Percentiles rank a stretch among this genome's conserved stretches.
Conservation (phyloP, 306 rosid genomes). For the Argentina anserina region DNA sequence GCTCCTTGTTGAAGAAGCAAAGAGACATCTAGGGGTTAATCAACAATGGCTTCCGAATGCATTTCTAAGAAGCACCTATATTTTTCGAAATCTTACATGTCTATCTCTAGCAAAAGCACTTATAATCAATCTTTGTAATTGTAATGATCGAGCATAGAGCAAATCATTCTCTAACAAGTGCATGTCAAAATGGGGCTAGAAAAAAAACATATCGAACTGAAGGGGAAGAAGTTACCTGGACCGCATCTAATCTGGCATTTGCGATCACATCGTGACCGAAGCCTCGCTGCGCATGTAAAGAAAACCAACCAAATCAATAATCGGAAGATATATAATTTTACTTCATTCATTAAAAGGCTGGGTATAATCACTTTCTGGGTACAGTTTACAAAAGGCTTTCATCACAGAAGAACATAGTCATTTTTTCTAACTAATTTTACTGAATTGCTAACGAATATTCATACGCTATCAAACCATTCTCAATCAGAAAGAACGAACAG, state of each 20-base stretch:
- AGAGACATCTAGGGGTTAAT: neutral
- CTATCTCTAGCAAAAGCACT: neutral
- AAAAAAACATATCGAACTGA: neutral
- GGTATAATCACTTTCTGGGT: no score
- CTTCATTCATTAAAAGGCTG: no score
- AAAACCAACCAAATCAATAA: neutral
- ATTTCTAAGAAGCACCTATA: no score
- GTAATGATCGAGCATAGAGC: no score
- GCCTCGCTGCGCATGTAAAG: conserved; percentile 40
- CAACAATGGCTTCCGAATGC: neutral
- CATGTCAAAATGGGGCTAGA: neutral
- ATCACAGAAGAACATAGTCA: no score
- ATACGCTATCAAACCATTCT: neutral
- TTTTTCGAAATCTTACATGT: no score
- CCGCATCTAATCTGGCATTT: conserved; percentile 56
- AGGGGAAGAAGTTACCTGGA: conserved; percentile 38
- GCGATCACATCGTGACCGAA: conserved; percentile 43
- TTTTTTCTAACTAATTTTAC: no score
- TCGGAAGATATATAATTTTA: no score
- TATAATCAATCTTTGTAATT: no score
- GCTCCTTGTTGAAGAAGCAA: neutral
- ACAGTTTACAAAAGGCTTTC: no score
- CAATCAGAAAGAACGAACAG: neutral
- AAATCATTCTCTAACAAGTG: no score
- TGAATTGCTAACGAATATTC: no score